Conservation (phyloP, 352 stramenopile species). For the Stephanocyclus meneghinianus region DNA sequence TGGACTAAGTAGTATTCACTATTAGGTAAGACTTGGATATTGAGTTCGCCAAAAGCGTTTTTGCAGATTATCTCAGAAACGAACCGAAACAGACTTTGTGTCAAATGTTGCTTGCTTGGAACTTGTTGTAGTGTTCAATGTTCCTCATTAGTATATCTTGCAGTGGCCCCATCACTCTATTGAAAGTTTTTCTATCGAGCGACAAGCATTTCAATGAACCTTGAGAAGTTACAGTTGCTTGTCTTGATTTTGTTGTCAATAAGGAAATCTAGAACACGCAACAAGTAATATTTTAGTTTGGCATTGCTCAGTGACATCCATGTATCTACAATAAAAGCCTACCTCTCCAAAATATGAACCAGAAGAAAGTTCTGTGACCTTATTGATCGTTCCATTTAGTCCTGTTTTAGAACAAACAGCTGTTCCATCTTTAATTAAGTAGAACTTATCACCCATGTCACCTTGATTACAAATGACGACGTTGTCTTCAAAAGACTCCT, state of each 20-base stretch:
- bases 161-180: constrained; percentile 89
- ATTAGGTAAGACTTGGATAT: too few species aligned
- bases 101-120: constrained; percentile 1
- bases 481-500: constrained; percentile 70
- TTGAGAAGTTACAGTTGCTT: constrained; percentile 88
- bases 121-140: constrained; percentile 65
- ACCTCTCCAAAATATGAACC: constrained; percentile 64
- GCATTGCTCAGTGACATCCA: constrained; percentile 44
- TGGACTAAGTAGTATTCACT: too few species aligned
- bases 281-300: constrained; percentile 73
- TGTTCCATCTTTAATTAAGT: constrained; percentile 80
- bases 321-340: neutral
- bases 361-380: constrained; percentile 49
- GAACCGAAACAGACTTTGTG: too few species aligned
- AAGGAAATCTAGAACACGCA: constrained; percentile 88
- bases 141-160: constrained; percentile 75
- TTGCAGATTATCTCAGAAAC: too few species aligned
- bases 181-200: constrained; percentile 91
- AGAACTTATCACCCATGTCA: constrained; percentile 80
- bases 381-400: constrained; percentile 36
- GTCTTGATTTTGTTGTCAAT: constrained; percentile 86
- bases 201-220: constrained; percentile 84
- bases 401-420: constrained; percentile 72
- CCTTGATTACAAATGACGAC: constrained; percentile 74
- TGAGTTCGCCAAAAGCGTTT: too few species aligned